A percentile compares a stretch with the other conserved stretches of the same genome.
These are phyloP conservation scores for Postia placenta DNA, from an alignment of 768 basidiomycete species.

Conservation along the genomic window DNA sequence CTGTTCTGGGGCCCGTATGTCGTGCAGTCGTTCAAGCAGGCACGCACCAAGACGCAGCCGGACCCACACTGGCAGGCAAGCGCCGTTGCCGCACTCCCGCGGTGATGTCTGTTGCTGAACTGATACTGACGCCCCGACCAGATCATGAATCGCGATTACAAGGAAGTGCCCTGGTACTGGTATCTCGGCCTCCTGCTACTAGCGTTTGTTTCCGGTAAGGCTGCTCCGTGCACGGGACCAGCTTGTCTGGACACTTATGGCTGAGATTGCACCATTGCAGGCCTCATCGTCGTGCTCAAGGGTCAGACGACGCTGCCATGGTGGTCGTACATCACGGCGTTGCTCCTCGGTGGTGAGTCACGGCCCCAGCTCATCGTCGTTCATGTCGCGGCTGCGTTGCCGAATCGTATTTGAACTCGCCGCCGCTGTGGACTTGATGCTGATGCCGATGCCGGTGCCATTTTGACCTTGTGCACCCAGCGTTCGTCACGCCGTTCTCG, in stretches of 20 bases:
- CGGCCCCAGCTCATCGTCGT: slow-evolving; percentile 4
- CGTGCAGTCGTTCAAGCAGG: slow-evolving; percentile 42
- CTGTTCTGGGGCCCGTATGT: slow-evolving; percentile 56
- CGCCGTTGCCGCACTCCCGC: slow-evolving; percentile 2
- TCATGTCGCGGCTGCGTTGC: too few relatives aligned
- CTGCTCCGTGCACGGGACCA: too few relatives aligned
- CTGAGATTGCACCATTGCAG: slow-evolving; percentile 22
- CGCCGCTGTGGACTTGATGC: background rate
- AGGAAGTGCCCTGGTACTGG: slow-evolving; percentile 60
- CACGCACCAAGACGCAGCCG: slow-evolving; percentile 37
- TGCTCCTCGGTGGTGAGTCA: slow-evolving; percentile 37
- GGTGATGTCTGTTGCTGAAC: slow-evolving; percentile 10
- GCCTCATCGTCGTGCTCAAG: slow-evolving; percentile 49
- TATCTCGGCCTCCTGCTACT: slow-evolving; percentile 42
- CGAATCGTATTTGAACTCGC: too few relatives aligned
- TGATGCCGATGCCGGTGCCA: background rate
- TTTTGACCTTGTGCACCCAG: background rate
- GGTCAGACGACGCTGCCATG: slow-evolving; percentile 57
- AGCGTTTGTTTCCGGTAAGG: slow-evolving; percentile 49
- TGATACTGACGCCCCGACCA: slow-evolving; percentile 16
- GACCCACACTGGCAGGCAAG: slow-evolving; percentile 51
- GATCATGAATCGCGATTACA: slow-evolving; percentile 47
- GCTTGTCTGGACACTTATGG: too few relatives aligned
- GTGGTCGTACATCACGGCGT: slow-evolving; percentile 56
- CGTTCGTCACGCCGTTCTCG: slow-evolving; percentile 42